These are phyloP conservation scores for Plectosphaerella plurivora DNA, from an alignment of 2,329 filamentous ascomycete genomes.

Conservation along the genomic window DNA sequence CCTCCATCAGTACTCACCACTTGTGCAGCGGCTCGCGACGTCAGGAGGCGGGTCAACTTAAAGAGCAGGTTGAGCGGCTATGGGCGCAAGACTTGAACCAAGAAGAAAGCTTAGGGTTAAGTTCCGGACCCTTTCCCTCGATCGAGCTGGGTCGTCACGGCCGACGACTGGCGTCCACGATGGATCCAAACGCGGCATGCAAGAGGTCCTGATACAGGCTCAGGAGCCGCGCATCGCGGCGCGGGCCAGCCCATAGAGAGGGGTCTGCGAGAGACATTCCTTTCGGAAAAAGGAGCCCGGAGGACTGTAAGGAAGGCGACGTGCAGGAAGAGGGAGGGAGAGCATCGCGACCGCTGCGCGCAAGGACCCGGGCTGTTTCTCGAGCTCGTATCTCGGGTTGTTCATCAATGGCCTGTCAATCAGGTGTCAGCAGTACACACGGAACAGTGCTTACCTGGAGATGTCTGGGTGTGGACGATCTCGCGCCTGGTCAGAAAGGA, in stretches of 20 bases:
- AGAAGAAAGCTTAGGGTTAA: slow-evolving; percentile 86
- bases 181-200: slow-evolving; percentile 42
- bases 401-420: neutral
- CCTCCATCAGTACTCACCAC: slow-evolving; percentile 30
- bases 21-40: slow-evolving; percentile 44
- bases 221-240: slow-evolving; percentile 51
- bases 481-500: no score
- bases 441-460: neutral
- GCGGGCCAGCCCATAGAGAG: slow-evolving; percentile 27
- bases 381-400: slow-evolving; percentile 26
- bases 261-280: slow-evolving; percentile 54
- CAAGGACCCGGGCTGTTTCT: slow-evolving; percentile 9
- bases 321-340: slow-evolving; percentile 56
- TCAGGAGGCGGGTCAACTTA: slow-evolving; percentile 41
- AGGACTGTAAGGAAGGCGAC: slow-evolving; percentile 76
- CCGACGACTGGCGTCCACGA: slow-evolving; percentile 30
- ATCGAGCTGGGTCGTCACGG: slow-evolving; percentile 36
- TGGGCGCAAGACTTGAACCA: slow-evolving; percentile 71
- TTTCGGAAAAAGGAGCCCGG: slow-evolving; percentile 67
- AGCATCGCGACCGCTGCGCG: slow-evolving; percentile 21
- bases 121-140: slow-evolving; percentile 73
- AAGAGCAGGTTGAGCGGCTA: slow-evolving; percentile 66
- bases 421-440: neutral
- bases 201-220: slow-evolving; percentile 55
- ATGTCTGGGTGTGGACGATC: neutral